A percentile compares a stretch with the other conserved stretches of the same genome.
phyloP scores from a whole-genome alignment of 164 flowering plant genomes.

The Nelumbo lutea region DNA sequence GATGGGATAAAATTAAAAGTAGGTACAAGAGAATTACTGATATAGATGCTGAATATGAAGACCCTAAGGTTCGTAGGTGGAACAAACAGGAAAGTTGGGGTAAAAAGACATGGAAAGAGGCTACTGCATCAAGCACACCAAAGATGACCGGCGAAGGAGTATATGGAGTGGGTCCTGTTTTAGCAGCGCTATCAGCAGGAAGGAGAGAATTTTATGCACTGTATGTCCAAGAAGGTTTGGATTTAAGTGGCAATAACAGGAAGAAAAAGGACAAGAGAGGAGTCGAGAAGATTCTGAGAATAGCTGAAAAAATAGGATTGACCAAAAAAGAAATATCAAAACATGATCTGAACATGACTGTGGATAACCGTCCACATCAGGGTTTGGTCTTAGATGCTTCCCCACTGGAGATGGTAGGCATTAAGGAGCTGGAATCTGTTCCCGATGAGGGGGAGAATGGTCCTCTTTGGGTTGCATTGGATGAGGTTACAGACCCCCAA shows the following conservation, averaged over 20 bases:
- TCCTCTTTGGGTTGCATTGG: conserved; percentile 89
- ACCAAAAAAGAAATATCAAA: conserved; percentile 57
- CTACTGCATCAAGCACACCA: conserved; percentile 62
- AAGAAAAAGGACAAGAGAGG: conserved; percentile 96
- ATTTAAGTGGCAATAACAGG: conserved; percentile 64
- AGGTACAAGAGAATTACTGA: conserved; percentile 30
- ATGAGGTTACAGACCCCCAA: conserved; percentile 95
- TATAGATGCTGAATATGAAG: conserved; percentile 30
- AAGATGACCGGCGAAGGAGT: conserved; percentile 79
- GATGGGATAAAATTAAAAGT: conserved; percentile 59
- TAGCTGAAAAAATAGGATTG: conserved; percentile 65
- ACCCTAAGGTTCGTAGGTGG: conserved; percentile 61
- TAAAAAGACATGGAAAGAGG: conserved; percentile 73
- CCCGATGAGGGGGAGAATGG: conserved; percentile 38
- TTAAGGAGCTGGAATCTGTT: conserved; percentile 64
- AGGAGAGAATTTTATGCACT: conserved; percentile 79
- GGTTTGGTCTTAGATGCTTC: conserved; percentile 92
- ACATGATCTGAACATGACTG: conserved; percentile 93
- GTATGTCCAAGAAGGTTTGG: conserved; percentile 85
- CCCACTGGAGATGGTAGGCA: conserved; percentile 76
- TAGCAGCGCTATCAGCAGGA: conserved; percentile 80
- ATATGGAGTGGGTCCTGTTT: conserved; percentile 92
- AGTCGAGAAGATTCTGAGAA: conserved; percentile 59
- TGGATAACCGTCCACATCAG: conserved; percentile 87
- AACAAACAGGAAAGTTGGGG: conserved; percentile 79